These are phyloP conservation scores for Kuraishia ogatae DNA, from an alignment of 805 yeast species.

Conservation along the genomic window DNA sequence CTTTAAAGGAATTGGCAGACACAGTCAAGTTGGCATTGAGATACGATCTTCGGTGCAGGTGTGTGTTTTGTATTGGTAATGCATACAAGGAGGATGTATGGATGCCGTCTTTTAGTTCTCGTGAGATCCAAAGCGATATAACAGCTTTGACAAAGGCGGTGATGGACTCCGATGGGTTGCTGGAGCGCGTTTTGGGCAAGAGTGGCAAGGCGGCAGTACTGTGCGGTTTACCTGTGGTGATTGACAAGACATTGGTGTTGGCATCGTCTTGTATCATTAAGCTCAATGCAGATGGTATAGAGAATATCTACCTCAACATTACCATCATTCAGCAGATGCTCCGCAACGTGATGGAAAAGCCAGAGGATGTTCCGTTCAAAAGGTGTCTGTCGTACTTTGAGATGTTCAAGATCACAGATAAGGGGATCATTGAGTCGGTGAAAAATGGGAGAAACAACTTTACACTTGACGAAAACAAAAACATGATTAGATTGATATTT, in stretches of 20 bases:
- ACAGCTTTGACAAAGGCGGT: slow-evolving; percentile 42
- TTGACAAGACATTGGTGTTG: slow-evolving; percentile 41
- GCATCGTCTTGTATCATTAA: slow-evolving; percentile 42
- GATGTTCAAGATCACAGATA: slow-evolving; percentile 40
- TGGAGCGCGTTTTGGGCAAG: slow-evolving; percentile 22
- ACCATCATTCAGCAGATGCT: slow-evolving; percentile 63
- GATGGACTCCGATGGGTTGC: slow-evolving; percentile 33
- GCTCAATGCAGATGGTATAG: slow-evolving; percentile 51
- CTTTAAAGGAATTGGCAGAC: slow-evolving; percentile 26
- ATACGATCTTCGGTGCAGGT: slow-evolving; percentile 46
- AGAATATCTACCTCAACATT: slow-evolving; percentile 50
- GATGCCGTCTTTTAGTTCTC: slow-evolving; percentile 42
- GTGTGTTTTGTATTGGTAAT: slow-evolving; percentile 40
- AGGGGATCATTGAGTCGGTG: slow-evolving; percentile 32
- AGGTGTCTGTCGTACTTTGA: slow-evolving; percentile 49
- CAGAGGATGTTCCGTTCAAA: slow-evolving; percentile 45
- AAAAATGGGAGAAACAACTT: slow-evolving; percentile 25
- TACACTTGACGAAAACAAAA: slow-evolving; percentile 35
- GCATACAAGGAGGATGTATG: slow-evolving; percentile 42
- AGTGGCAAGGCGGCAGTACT: slow-evolving; percentile 24
- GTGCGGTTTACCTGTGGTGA: slow-evolving; percentile 40
- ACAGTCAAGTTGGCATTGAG: slow-evolving; percentile 40
- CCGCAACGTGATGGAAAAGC: slow-evolving; percentile 43
- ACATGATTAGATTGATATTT: slow-evolving; percentile 44
- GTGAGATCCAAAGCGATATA: slow-evolving; percentile 51